Evolutionary conservation across 73 alveolate genomes (phyloP).

Genomic region (Blepharisma japonicum): DNA sequence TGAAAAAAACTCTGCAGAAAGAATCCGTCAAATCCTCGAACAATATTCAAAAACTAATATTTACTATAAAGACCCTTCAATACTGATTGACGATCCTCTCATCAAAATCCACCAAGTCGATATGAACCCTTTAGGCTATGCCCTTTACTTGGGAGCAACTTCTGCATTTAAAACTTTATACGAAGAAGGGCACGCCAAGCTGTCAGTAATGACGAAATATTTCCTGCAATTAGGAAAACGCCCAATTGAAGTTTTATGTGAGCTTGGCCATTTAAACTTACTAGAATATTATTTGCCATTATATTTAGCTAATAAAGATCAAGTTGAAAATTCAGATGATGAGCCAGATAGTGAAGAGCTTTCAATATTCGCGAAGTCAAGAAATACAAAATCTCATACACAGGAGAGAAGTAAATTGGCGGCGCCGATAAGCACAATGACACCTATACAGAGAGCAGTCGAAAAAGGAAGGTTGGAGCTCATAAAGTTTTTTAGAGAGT

Average conservation of each 20-base stretch:
- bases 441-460: not conserved
- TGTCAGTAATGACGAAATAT: slow-evolving; percentile 15
- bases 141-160: not conserved
- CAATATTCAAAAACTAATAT: not conserved
- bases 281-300: slow-evolving; percentile 24
- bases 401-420: not conserved
- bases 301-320: not conserved
- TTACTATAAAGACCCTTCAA: too few species aligned
- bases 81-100: not conserved
- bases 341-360: too few species aligned
- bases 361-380: not conserved
- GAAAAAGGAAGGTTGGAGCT: not conserved
- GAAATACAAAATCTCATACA: slow-evolving; percentile 6
- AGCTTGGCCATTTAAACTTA: not conserved
- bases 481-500: not conserved
- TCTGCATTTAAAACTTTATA: not conserved
- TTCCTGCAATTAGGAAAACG: not conserved
- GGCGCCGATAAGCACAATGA: not conserved
- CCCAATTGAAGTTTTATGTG: slow-evolving; percentile 17
- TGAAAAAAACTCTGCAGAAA: slow-evolving; percentile 10
- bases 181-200: slow-evolving; percentile 7
- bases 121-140: slow-evolving; percentile 14
- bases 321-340: not conserved
- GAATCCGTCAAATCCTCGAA: not conserved
- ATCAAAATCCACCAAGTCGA: not conserved